Conservation (phyloP, 2,329 filamentous ascomycete genomes). For the Lachnum nothofagi region DNA sequence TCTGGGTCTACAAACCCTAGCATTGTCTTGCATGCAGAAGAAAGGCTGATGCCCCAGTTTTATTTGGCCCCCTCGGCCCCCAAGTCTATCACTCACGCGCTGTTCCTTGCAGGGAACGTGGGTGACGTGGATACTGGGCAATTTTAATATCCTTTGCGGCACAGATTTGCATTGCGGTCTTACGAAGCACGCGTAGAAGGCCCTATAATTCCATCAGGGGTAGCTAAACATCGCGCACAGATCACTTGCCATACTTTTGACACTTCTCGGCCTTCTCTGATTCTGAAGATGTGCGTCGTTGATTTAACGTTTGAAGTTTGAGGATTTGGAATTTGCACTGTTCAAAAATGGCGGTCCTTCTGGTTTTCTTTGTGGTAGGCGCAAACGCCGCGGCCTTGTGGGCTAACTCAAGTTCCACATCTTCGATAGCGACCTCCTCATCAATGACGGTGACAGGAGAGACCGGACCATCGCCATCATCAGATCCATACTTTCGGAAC, state of each 20-base stretch:
- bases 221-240: background rate
- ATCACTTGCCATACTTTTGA: no score
- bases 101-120: background rate
- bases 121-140: background rate
- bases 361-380: background rate
- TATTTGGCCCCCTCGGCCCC: background rate
- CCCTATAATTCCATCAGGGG: background rate
- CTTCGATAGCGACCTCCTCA: background rate
- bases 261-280: background rate
- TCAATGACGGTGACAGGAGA: background rate
- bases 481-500: background rate
- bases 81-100: background rate
- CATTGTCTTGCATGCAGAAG: background rate
- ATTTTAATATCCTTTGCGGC: background rate
- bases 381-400: background rate
- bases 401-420: background rate
- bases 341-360: background rate
- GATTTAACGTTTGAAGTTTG: background rate
- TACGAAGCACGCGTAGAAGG: background rate
- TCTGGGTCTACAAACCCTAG: background rate
- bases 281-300: background rate
- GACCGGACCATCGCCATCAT: background rate
- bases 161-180: background rate
- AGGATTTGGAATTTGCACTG: background rate
- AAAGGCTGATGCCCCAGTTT: background rate